Evolutionary conservation across 2,329 filamentous ascomycete genomes (phyloP).

Genomic region (Beauveria sp.): DNA sequence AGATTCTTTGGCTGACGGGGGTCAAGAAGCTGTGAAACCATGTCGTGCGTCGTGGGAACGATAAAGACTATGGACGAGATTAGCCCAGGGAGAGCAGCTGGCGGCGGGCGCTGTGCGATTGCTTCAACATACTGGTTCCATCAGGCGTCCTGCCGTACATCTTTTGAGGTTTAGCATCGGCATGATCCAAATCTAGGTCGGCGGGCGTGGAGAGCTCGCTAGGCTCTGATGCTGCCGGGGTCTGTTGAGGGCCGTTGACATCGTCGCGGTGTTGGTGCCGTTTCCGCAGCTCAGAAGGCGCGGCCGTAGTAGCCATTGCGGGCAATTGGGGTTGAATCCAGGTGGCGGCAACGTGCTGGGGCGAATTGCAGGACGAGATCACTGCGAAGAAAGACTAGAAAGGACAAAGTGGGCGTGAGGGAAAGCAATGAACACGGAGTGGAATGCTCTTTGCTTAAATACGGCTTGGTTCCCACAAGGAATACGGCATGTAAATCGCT

Average conservation of each 20-base stretch:
- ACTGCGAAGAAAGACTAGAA: not conserved
- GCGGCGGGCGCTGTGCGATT: slow-evolving; percentile 3
- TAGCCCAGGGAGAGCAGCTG: slow-evolving; percentile 10
- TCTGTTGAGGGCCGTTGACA: slow-evolving; percentile 9
- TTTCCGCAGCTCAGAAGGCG: slow-evolving; percentile 11
- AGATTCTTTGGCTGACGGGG: slow-evolving; percentile 93
- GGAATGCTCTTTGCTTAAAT: slow-evolving; percentile 6
- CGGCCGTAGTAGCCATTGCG: slow-evolving; percentile 6
- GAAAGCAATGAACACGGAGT: not conserved
- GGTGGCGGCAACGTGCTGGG: not conserved
- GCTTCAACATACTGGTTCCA: slow-evolving; percentile 65
- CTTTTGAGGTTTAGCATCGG: slow-evolving; percentile 46
- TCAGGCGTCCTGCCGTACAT: slow-evolving; percentile 88
- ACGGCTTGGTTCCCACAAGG: not conserved
- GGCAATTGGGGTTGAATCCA: slow-evolving; percentile 10
- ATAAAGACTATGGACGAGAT: slow-evolving; percentile 64
- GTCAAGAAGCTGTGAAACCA: slow-evolving; percentile 95
- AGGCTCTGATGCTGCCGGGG: slow-evolving; percentile 6
- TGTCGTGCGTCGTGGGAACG: slow-evolving; percentile 93
- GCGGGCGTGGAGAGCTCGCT: slow-evolving; percentile 3
- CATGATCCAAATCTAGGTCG: slow-evolving; percentile 5
- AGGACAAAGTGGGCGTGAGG: not conserved
- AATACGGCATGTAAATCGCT: slow-evolving; percentile 2
- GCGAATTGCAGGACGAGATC: not conserved
- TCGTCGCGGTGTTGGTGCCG: slow-evolving; percentile 9